Evolutionary conservation across 2,329 filamentous ascomycete species (phyloP).

Genomic region (Microdochium bolleyi): DNA sequence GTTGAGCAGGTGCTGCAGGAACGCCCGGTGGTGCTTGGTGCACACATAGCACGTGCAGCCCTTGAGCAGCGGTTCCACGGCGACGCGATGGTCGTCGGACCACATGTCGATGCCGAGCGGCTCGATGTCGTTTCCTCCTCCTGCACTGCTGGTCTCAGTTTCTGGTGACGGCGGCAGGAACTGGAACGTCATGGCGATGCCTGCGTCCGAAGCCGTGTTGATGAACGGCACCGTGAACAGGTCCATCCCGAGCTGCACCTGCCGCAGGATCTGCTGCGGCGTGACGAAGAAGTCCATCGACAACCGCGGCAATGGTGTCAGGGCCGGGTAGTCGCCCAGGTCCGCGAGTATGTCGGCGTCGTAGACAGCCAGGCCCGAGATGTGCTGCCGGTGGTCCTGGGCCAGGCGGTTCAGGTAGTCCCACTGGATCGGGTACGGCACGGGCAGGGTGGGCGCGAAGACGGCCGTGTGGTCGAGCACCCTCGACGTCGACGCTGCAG

Average conservation of each 20-base stretch:
- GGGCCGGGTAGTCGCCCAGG: conserved; percentile 44
- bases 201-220: conserved; percentile 67
- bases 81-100: conserved; percentile 50
- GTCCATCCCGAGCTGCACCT: conserved; percentile 72
- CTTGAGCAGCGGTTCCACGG: conserved; percentile 52
- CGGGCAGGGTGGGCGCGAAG: conserved; percentile 64
- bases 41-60: conserved; percentile 79
- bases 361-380: conserved; percentile 73
- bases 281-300: conserved; percentile 54
- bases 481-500: neutral
- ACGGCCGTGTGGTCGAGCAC: conserved; percentile 28
- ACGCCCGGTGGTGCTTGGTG: conserved; percentile 75
- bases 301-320: conserved; percentile 62
- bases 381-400: conserved; percentile 46
- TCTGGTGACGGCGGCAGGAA: conserved; percentile 47
- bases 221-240: conserved; percentile 72
- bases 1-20: conserved; percentile 75
- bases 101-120: conserved; percentile 77
- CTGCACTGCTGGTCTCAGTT: neutral
- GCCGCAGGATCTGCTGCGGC: conserved; percentile 70
- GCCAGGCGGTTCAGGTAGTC: conserved; percentile 70
- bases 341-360: conserved; percentile 61
- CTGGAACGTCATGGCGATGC: conserved; percentile 72
- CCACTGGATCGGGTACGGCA: conserved; percentile 67
- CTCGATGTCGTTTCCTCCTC: conserved; percentile 9